Evolutionary conservation across 371 early-diverging fungal genomes (phyloP).

Genomic region (Paraphysoderma sedebokerense): DNA sequence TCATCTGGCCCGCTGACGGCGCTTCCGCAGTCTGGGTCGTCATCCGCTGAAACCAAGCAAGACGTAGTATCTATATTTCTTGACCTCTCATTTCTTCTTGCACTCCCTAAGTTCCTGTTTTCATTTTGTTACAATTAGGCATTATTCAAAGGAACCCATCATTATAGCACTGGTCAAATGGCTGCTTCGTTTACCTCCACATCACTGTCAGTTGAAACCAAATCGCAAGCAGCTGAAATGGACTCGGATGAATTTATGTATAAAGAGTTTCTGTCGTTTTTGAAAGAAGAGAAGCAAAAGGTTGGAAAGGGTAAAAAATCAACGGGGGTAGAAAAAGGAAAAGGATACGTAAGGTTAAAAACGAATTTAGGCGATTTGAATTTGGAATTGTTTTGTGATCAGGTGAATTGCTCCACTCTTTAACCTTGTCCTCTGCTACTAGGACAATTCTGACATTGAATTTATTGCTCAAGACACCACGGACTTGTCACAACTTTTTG

Average conservation of each 20-base stretch:
- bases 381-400: conserved; percentile 66
- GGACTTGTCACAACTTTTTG: conserved; percentile 82
- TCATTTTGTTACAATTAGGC: too few relatives aligned
- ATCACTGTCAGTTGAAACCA: conserved; percentile 48
- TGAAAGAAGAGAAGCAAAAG: not conserved
- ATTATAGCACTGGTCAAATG: conserved; percentile 60
- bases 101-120: conserved; percentile 22
- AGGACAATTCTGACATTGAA: not conserved
- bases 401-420: conserved; percentile 11
- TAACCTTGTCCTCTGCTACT: not conserved
- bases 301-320: not conserved
- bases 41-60: too few relatives aligned
- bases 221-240: conserved; percentile 44
- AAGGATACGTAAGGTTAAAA: conserved; percentile 52
- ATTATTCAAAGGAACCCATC: too few relatives aligned
- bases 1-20: too few relatives aligned
- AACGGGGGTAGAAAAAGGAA: conserved; percentile 41
- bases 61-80: too few relatives aligned
- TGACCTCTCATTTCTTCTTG: not conserved
- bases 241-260: conserved; percentile 77
- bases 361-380: conserved; percentile 78
- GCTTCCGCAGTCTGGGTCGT: too few relatives aligned
- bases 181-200: conserved; percentile 81
- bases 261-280: conserved; percentile 10
- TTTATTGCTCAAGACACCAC: conserved; percentile 35